A percentile compares a stretch with the other conserved stretches of the same genome.
phyloP scores from a whole-genome alignment of 352 stramenopile genomes.

The Globisporangium recalcitrans region DNA sequence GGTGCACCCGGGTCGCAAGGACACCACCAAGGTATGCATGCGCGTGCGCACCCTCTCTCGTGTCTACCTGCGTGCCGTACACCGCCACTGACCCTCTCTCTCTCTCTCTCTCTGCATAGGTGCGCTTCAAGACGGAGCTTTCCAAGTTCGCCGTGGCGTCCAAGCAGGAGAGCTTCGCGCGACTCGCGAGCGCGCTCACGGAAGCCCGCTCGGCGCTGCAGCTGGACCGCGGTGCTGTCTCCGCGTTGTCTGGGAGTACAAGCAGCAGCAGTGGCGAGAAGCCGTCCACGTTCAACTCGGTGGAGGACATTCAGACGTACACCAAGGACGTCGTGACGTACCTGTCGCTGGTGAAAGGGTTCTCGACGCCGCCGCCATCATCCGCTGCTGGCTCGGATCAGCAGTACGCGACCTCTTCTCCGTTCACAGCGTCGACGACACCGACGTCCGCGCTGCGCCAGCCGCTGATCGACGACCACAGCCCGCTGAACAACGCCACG shows the following conservation, averaged over 20 bases:
- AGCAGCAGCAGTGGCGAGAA: slow-evolving; percentile 13
- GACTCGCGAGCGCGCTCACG: slow-evolving; percentile 37
- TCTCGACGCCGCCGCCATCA: slow-evolving; percentile 19
- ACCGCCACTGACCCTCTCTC: background rate
- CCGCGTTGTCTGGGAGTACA: background rate
- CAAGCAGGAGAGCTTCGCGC: slow-evolving; percentile 27
- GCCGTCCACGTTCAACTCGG: slow-evolving; percentile 19
- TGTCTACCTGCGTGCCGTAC: background rate
- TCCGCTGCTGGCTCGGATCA: background rate
- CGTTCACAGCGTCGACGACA: background rate
- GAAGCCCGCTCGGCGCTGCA: slow-evolving; percentile 32
- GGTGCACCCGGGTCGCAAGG: slow-evolving; percentile 31
- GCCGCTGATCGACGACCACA: slow-evolving; percentile 34
- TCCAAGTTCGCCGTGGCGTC: slow-evolving; percentile 26
- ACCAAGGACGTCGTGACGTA: slow-evolving; percentile 34
- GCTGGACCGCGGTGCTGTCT: slow-evolving; percentile 20
- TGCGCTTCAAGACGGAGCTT: slow-evolving; percentile 41
- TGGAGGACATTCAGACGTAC: slow-evolving; percentile 33
- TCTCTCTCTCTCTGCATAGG: slow-evolving; percentile 14
- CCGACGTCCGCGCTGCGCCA: slow-evolving; percentile 26
- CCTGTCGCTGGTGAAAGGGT: slow-evolving; percentile 55
- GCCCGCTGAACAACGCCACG: slow-evolving; percentile 4
- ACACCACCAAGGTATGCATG: slow-evolving; percentile 25
- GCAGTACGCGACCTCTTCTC: background rate
- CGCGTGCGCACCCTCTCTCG: background rate